Percentiles rank a stretch among this genome's conserved stretches.
These are phyloP conservation scores for Saccharomycopsis sp. DNA, from an alignment of 805 yeast species.

Conservation along the genomic window DNA sequence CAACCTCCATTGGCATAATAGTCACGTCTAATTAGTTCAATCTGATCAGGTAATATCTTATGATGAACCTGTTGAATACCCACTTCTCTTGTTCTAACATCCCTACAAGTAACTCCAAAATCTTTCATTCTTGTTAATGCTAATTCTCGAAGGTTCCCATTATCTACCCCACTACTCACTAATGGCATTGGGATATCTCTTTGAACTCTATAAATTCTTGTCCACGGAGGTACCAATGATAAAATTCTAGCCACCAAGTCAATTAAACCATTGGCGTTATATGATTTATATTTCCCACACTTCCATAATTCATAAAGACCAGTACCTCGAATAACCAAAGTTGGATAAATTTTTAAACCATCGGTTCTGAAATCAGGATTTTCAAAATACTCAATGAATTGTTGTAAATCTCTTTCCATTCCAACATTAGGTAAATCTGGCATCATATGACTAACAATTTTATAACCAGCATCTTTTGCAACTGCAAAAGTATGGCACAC, in stretches of 20 bases:
- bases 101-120: conserved; percentile 92
- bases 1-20: conserved; percentile 97
- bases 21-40: conserved; percentile 90
- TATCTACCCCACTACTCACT: conserved; percentile 96
- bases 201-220: conserved; percentile 96
- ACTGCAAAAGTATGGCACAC: conserved; percentile 93
- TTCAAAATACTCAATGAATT: conserved; percentile 92
- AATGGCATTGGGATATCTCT: conserved; percentile 99
- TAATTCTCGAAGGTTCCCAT: conserved; percentile 91
- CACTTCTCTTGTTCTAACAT: conserved; percentile 95
- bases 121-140: conserved; percentile 98
- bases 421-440: conserved; percentile 98
- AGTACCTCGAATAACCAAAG: conserved; percentile 94
- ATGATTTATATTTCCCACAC: conserved; percentile 87
- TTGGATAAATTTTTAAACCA: conserved; percentile 92
- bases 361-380: conserved; percentile 96
- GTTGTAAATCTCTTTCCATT: conserved; percentile 95
- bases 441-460: conserved; percentile 98
- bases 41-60: conserved; percentile 94
- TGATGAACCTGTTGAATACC: conserved; percentile 98
- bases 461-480: conserved; percentile 98
- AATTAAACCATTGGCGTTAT: conserved; percentile 87
- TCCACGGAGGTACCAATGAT: conserved; percentile 98
- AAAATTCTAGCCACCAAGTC: conserved; percentile 93
- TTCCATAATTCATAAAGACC: conserved; percentile 97